Conservation (phyloP, 768 basidiomycete genomes). For the Neoboletus magnificus region DNA sequence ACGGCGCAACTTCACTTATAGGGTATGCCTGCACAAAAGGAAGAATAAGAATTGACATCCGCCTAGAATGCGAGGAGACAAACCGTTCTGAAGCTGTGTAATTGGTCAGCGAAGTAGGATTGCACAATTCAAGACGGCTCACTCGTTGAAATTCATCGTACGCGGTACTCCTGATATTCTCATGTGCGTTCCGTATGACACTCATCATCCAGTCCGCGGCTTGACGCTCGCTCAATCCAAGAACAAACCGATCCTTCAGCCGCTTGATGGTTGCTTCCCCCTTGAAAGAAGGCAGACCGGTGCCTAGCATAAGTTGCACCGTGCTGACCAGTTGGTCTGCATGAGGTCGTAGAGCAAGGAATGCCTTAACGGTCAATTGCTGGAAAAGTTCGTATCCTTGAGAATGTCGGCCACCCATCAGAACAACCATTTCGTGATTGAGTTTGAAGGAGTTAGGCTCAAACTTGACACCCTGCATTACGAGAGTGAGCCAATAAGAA, state of each 20-base stretch:
- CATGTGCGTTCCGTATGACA: slow-evolving; percentile 87
- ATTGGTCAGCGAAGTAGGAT: slow-evolving; percentile 3
- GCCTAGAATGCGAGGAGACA: slow-evolving; percentile 7
- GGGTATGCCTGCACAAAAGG: slow-evolving; percentile 26
- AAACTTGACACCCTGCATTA: slow-evolving; percentile 88
- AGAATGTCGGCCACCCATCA: slow-evolving; percentile 95
- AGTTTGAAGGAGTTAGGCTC: slow-evolving; percentile 98
- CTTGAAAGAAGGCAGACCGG: slow-evolving; percentile 94
- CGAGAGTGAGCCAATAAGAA: slow-evolving; percentile 5
- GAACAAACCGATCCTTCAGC: slow-evolving; percentile 81
- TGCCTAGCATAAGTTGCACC: slow-evolving; percentile 91
- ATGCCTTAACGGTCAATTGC: slow-evolving; percentile 92
- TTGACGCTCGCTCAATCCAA: slow-evolving; percentile 78
- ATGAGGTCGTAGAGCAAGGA: slow-evolving; percentile 93
- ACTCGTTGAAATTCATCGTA: slow-evolving; percentile 97
- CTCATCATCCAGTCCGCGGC: slow-evolving; percentile 94
- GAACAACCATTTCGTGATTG: slow-evolving; percentile 95
- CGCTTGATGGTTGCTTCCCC: slow-evolving; percentile 90
- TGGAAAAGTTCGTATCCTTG: slow-evolving; percentile 95
- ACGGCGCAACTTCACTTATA: slow-evolving; percentile 19
- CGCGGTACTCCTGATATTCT: slow-evolving; percentile 88
- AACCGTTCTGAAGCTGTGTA: slow-evolving; percentile 49
- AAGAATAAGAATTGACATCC: neutral
- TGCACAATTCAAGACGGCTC: slow-evolving; percentile 24
- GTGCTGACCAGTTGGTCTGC: slow-evolving; percentile 87